A percentile compares a stretch with the other conserved stretches of the same genome.
These are phyloP conservation scores for Persicaria maculosa DNA, from an alignment of 148 eudicot genomes.

Conservation along the genomic window DNA sequence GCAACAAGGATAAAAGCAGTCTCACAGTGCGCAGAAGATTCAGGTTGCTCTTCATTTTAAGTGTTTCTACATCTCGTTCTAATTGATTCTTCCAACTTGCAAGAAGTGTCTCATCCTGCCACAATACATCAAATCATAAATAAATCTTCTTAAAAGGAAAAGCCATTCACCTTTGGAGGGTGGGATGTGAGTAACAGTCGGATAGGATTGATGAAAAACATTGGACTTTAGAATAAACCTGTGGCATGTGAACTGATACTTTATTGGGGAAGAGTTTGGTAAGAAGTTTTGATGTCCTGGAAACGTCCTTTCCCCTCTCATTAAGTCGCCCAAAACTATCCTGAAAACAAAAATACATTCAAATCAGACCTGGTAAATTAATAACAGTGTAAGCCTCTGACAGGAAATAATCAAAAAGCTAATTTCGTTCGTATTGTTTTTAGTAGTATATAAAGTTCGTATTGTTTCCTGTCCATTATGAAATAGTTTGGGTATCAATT, in stretches of 20 bases:
- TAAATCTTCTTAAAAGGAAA: constrained; percentile 3
- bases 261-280: constrained; percentile 84
- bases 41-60: constrained; percentile 83
- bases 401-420: not conserved
- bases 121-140: constrained; percentile 1
- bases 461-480: too few relatives aligned
- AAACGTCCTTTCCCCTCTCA: constrained; percentile 73
- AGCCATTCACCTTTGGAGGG: not conserved
- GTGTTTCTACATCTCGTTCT: constrained; percentile 83
- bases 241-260: constrained; percentile 87
- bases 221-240: constrained; percentile 40
- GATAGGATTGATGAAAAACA: constrained; percentile 1
- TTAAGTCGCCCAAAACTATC: constrained; percentile 93
- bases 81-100: constrained; percentile 89
- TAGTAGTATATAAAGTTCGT: too few relatives aligned
- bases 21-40: constrained; percentile 78
- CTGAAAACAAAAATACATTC: constrained; percentile 31
- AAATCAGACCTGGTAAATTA: constrained; percentile 15
- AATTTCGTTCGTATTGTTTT: not conserved
- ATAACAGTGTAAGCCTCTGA: not conserved
- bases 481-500: too few relatives aligned
- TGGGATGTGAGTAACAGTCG: not conserved
- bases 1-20: constrained; percentile 8
- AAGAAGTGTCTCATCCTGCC: constrained; percentile 79
- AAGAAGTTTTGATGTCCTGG: constrained; percentile 67